Evolutionary conservation across 2,329 filamentous ascomycete species (phyloP), one percentile per base, ranked within the genome.

Genomic region (Apiospora kogelbergensis): DNA sequence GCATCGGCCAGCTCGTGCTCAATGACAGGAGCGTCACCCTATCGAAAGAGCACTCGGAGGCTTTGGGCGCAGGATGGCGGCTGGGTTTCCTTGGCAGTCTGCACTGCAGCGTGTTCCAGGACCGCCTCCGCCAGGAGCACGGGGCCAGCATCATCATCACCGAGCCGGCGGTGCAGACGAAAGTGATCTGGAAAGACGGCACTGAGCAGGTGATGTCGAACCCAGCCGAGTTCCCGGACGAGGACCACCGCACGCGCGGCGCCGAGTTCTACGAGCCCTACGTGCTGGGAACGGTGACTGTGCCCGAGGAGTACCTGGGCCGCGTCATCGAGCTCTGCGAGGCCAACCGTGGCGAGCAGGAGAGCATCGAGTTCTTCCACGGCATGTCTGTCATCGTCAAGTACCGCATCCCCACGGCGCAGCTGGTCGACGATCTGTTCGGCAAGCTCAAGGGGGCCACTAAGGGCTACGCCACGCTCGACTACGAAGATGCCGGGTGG

Each of bases 71-170:
- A 1, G 96, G 96, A 2, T 99, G 96, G 91, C 90, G 96, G 63
- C 83, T 99, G 13, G 96, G 96, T 0, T 99, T 99, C 77, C 82
- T 99, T 3, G 96, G 96, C n/a, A 98, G 95, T 15, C 84, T 99
- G 64, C 96, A 99, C 80, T 98, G 96, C 82, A 98, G 95, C n/a
- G 96, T 99, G 5, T 99, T 99, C 75, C 95, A 99, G 81, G 96
- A 99, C 80, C 92, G 96, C 0, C 83, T 99, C 67, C 90, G 94
- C 57, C 94, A 98, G 80, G 96, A 99, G 80, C 95, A 99, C 76
- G 96, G 95, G 6, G 92, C 93, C 2, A 96, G 90, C 76, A 94
- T 99, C 77, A 98, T 99, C 80, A 96, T 99, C 78, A 99, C 96
- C 0, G 95, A 97, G 45, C 96, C 96, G 0, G 95, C 93, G 0